Conservation (phyloP, 73 alveolate genomes). For the Paramecium bursaria region DNA sequence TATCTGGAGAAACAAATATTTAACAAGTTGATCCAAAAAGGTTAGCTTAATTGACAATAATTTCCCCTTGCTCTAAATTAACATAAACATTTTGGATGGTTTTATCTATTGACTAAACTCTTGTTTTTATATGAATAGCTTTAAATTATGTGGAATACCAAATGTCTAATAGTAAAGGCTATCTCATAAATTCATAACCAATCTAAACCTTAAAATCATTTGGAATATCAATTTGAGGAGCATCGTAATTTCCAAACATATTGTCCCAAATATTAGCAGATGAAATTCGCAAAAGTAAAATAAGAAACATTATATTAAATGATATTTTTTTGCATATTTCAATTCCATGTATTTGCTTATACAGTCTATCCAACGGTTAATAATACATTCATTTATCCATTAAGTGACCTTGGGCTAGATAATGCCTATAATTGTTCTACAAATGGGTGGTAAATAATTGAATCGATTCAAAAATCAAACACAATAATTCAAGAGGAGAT, state of each 20-base stretch:
- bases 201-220: conserved; percentile 20
- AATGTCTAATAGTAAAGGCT: background rate
- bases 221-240: conserved; percentile 29
- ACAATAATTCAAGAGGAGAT: too few species aligned
- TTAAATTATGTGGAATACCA: background rate
- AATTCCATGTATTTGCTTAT: too few species aligned
- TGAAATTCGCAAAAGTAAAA: too few species aligned
- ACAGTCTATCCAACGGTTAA: too few species aligned
- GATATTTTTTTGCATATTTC: too few species aligned
- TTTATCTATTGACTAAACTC: background rate
- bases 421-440: too few species aligned
- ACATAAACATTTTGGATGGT: background rate
- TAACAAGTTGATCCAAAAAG: background rate
- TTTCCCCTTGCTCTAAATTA: background rate
- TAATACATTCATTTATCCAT: too few species aligned
- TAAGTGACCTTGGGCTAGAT: too few species aligned
- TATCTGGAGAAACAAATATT: background rate
- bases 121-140: background rate
- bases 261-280: background rate
- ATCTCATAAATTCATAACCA: background rate
- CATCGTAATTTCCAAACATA: conserved; percentile 29
- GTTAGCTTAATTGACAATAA: background rate
- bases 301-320: too few species aligned
- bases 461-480: too few species aligned
- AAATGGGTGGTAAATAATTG: too few species aligned